Conservation (phyloP, 2,329 filamentous ascomycete species). For the Fusarium sp. region DNA sequence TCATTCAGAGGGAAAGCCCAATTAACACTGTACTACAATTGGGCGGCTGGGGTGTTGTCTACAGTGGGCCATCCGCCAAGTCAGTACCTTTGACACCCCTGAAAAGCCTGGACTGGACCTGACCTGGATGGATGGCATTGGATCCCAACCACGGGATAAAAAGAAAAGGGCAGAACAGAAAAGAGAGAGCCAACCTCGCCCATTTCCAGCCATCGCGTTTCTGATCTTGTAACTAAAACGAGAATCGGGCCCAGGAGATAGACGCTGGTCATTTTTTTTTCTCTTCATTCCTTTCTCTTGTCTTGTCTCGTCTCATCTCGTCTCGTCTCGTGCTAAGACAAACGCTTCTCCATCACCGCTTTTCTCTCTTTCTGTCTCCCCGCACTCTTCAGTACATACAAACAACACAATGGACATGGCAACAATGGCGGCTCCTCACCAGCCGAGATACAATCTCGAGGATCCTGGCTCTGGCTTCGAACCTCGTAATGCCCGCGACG, state of each 20-base stretch:
- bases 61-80: constrained; percentile 12
- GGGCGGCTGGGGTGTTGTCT: constrained; percentile 7
- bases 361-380: background rate
- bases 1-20: background rate
- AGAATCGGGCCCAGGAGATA: background rate
- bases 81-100: background rate
- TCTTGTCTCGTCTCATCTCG: background rate
- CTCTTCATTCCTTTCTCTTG: constrained; percentile 7
- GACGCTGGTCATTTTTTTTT: constrained; percentile 8
- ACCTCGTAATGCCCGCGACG: constrained; percentile 43
- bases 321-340: background rate
- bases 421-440: constrained; percentile 32
- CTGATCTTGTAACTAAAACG: constrained; percentile 24
- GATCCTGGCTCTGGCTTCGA: constrained; percentile 34
- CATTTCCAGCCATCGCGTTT: constrained; percentile 38
- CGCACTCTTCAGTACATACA: background rate
- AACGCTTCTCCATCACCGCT: constrained; percentile 3
- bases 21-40: constrained; percentile 16
- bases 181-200: constrained; percentile 26
- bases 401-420: constrained; percentile 18
- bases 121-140: background rate
- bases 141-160: constrained; percentile 16
- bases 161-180: background rate
- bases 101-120: background rate
- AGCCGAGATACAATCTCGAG: constrained; percentile 34